phyloP scores from a whole-genome alignment of 257 asterid genomes.

The Verbascum thapsus region DNA sequence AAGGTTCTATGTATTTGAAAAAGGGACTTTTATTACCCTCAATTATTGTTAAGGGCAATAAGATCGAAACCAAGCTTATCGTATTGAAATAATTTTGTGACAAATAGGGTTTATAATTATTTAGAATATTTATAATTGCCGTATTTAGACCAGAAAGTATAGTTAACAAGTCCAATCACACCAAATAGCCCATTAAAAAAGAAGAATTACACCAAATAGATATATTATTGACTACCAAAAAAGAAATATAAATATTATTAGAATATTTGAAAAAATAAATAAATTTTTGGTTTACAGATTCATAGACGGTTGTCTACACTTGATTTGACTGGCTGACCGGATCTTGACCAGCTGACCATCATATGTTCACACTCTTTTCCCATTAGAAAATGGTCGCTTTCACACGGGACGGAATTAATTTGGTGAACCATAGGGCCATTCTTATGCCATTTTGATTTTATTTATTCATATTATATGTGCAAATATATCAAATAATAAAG shows the following conservation, averaged over 20 bases:
- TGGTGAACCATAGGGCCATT: neutral
- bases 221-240: no score
- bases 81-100: neutral
- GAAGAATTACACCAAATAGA: no score
- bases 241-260: no score
- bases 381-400: slow-evolving; percentile 1
- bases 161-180: no score
- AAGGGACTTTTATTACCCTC: neutral
- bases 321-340: neutral
- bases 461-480: no score
- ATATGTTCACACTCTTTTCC: slow-evolving; percentile 25
- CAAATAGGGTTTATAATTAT: no score
- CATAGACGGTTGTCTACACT: neutral
- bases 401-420: neutral
- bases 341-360: slow-evolving; percentile 23
- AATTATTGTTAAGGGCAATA: slow-evolving; percentile 19
- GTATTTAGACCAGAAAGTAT: no score
- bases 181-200: no score
- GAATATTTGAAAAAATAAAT: neutral
- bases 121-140: no score
- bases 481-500: no score
- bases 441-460: no score
- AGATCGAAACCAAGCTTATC: neutral
- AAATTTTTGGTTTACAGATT: neutral
- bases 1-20: slow-evolving; percentile 27